Evolutionary conservation across 2,329 filamentous ascomycete genomes (phyloP), one percentile per base, ranked within the genome.

Genomic region (Cladophialophora yegresii): DNA sequence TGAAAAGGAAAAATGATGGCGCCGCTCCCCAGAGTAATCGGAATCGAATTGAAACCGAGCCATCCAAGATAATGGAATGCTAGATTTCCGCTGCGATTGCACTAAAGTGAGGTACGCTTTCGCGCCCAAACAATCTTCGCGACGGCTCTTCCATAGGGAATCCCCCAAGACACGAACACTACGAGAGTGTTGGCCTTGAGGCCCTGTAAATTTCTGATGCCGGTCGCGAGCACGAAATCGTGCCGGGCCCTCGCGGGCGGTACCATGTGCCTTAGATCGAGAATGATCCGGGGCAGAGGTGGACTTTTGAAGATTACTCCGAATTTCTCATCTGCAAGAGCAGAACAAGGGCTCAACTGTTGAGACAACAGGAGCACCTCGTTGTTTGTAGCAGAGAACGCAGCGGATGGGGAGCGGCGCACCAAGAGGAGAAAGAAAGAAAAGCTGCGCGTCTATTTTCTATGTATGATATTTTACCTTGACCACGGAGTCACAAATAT

Each of bases 301-400:
- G 61, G 62, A 68, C 67, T 30, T 75, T 77, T 92, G 90, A 91
- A 93, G 90, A 93, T 88, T 95, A 90, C 91, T 95, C 91, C 91
- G 91, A 95, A 93, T 95, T 95, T 95, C 91, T 92, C 91, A 93
- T 92, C 92, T 93, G 91, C 91, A 81, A 78, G 68, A 43, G 54
- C 57, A 40, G 30, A 59, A 56, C 54, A 30, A 49, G 33, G 23
- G 60, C 60, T 67, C 64, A 57, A 62, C 60, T 67, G 49, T 33
- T 30, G 54, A 51, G 54, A 62, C 51, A 64, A 64, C 61, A 63
- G 58, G 64, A 67, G 49, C 58, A 49, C 54, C 33, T 50, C 64
- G 84, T 81, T 85, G 77, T 86, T 85, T 90, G 89, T 89, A 89
- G 90, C 90, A 93, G 92, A 91, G 90, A 93, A 93, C 89, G 89